Conservation (phyloP, 441 rosid genomes). For the Geranium incanum region DNA sequence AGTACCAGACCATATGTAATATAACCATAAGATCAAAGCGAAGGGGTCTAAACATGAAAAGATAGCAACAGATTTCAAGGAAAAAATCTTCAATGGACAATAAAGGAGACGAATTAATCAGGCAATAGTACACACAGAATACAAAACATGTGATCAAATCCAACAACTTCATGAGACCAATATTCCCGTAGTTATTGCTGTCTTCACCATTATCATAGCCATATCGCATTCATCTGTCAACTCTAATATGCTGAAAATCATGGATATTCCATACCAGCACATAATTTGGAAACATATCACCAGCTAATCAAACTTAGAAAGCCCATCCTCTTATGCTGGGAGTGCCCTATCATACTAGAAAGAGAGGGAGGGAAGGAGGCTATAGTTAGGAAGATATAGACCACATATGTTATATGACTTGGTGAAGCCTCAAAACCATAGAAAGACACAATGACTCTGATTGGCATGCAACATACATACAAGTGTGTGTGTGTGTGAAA, state of each 20-base stretch:
- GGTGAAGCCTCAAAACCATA: not conserved
- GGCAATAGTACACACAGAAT: not conserved
- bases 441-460: not conserved
- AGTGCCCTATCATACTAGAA: too few species aligned
- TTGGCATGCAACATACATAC: not conserved
- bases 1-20: not conserved
- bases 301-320: not conserved
- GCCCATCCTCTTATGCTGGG: not conserved
- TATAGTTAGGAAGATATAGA: not conserved
- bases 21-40: not conserved
- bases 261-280: not conserved
- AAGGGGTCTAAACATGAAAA: not conserved
- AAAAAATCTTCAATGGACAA: not conserved
- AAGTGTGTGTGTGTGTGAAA: not conserved
- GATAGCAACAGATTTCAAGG: not conserved
- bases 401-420: not conserved
- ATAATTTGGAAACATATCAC: not conserved
- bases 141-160: not conserved
- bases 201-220: not conserved
- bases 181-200: not conserved
- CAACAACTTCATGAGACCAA: not conserved
- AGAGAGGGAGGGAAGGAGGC: not conserved
- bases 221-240: not conserved
- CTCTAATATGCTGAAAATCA: not conserved
- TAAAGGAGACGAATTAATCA: not conserved